Evolutionary conservation across 805 yeast genomes (phyloP).

Genomic region (Saccharomycodes ludwigii): DNA sequence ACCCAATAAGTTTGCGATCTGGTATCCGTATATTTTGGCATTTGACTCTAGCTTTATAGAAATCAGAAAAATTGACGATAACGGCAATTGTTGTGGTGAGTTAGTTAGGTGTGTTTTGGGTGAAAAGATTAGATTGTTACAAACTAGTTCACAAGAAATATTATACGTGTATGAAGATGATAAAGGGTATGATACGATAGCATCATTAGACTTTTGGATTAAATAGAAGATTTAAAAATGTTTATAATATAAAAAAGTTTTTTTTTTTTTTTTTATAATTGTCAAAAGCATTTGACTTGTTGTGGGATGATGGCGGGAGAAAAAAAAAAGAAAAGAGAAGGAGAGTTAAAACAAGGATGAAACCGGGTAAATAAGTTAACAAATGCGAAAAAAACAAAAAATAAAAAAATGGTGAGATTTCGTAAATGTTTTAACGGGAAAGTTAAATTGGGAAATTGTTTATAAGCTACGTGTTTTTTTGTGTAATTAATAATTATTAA

Average conservation of each 20-base stretch:
- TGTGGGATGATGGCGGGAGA: no score
- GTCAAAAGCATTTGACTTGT: not conserved
- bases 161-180: slow-evolving; percentile 86
- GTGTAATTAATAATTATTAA: no score
- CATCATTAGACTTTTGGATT: slow-evolving; percentile 83
- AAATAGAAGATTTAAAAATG: slow-evolving; percentile 13
- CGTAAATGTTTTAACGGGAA: no score
- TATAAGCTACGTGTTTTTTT: no score
- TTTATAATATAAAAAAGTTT: not conserved
- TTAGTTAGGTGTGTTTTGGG: slow-evolving; percentile 82
- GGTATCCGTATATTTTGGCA: slow-evolving; percentile 87
- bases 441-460: no score
- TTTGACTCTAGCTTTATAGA: slow-evolving; percentile 88
- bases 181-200: slow-evolving; percentile 83
- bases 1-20: slow-evolving; percentile 83
- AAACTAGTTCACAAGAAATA: slow-evolving; percentile 86
- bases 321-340: no score
- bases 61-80: slow-evolving; percentile 70
- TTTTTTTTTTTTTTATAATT: not conserved
- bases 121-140: slow-evolving; percentile 80
- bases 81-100: no score
- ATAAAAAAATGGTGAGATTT: no score
- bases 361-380: no score
- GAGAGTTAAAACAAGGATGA: no score
- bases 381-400: no score